A percentile compares a stretch with the other conserved stretches of the same genome.
These are phyloP conservation scores for Gossypium aridum DNA, from an alignment of 441 rosid species.

Conservation along the genomic window DNA sequence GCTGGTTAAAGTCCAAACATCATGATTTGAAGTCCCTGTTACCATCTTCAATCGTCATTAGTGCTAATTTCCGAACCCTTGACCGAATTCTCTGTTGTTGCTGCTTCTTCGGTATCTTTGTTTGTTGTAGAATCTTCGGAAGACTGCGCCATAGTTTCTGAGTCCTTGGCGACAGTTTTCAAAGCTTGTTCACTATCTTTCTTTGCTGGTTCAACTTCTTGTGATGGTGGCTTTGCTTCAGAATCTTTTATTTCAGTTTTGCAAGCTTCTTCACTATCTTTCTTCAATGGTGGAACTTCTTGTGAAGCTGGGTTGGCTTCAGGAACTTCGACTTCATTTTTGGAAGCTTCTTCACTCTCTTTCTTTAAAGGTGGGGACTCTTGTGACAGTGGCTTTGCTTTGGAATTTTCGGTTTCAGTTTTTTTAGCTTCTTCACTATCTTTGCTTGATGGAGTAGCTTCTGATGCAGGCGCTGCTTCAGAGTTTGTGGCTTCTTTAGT, in stretches of 20 bases:
- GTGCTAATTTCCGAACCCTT: not conserved
- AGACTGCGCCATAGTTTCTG: not conserved
- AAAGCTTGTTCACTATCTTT: constrained; percentile 11
- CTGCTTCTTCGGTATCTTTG: constrained; percentile 6
- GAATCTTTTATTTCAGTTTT: constrained; percentile 11
- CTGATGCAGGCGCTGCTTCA: constrained; percentile 15
- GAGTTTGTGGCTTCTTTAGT: constrained; percentile 22
- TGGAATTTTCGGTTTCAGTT: constrained; percentile 14
- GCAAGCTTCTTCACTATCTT: constrained; percentile 9
- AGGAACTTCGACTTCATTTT: constrained; percentile 9
- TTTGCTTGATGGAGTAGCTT: constrained; percentile 14
- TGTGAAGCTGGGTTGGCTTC: constrained; percentile 2
- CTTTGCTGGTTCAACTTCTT: constrained; percentile 25
- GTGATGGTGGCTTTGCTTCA: constrained; percentile 38
- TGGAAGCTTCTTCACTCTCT: constrained; percentile 11
- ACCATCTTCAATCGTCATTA: not conserved
- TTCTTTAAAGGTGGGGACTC: constrained; percentile 23
- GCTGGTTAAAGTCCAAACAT: not conserved
- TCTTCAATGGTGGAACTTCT: constrained; percentile 15
- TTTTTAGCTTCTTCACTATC: not conserved
- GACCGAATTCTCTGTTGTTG: not conserved
- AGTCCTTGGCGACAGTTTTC: constrained; percentile 10
- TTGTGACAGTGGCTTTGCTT: constrained; percentile 53
- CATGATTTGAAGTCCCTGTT: not conserved
- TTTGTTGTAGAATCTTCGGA: constrained; percentile 17